phyloP scores from a whole-genome alignment of 2,329 filamentous ascomycete species.

The Arthrobotrys entomopaga region DNA sequence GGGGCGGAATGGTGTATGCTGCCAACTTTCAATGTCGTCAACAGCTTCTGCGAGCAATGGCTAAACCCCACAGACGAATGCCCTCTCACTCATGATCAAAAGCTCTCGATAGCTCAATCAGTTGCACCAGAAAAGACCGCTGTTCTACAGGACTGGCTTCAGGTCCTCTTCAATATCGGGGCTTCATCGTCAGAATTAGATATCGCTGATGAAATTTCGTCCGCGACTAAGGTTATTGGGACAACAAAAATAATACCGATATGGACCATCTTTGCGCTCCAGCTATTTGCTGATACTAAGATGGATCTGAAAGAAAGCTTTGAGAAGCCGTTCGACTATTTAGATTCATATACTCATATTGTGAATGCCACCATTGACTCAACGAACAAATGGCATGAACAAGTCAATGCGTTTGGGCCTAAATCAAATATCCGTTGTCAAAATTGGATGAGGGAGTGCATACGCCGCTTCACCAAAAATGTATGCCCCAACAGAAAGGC shows the following conservation, averaged over 20 bases:
- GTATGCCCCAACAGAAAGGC: too few species aligned
- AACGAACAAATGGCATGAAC: background rate
- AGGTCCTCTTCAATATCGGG: background rate
- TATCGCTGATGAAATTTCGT: slow-evolving; percentile 4
- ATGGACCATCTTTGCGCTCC: slow-evolving; percentile 12
- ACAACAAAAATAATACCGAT: slow-evolving; percentile 3
- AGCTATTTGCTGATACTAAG: slow-evolving; percentile 2
- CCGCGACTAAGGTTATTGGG: background rate
- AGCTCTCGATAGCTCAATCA: background rate
- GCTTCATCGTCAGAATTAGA: background rate
- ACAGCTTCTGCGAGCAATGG: background rate
- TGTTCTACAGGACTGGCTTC: background rate
- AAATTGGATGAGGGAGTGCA: too few species aligned
- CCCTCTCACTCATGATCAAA: background rate
- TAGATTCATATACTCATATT: slow-evolving; percentile 7
- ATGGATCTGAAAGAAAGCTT: background rate
- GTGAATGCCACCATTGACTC: slow-evolving; percentile 4
- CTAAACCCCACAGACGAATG: background rate
- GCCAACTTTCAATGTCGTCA: background rate
- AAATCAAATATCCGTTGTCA: too few species aligned
- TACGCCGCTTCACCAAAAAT: too few species aligned
- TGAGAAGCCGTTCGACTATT: slow-evolving; percentile 2
- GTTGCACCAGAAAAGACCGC: background rate
- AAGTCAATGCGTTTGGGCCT: background rate
- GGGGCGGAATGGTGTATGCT: slow-evolving; percentile 12